These are phyloP conservation scores for Vigna nakashimae DNA, from an alignment of 306 rosid genomes.

Conservation along the genomic window DNA sequence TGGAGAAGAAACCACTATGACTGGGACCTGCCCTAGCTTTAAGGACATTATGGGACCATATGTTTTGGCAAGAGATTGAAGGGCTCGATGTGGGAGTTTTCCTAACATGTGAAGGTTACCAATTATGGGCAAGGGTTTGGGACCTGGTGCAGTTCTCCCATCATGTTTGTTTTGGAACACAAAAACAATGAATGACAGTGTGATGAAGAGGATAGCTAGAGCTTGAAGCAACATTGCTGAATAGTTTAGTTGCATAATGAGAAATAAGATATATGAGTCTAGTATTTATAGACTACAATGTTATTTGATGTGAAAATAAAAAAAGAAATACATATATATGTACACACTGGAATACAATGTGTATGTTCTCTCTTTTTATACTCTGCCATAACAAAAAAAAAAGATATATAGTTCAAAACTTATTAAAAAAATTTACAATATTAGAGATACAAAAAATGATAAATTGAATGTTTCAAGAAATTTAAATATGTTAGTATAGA, in stretches of 20 bases:
- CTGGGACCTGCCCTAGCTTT: slow-evolving; percentile 38
- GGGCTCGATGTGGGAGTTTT: slow-evolving; percentile 36
- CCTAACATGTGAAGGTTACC: slow-evolving; percentile 59
- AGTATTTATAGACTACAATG: too few relatives aligned
- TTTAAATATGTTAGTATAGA: too few relatives aligned
- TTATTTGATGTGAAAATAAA: too few relatives aligned
- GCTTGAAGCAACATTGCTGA: neutral
- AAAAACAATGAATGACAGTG: neutral
- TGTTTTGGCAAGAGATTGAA: slow-evolving; percentile 42
- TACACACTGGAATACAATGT: too few relatives aligned
- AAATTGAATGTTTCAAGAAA: too few relatives aligned
- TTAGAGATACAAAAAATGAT: too few relatives aligned
- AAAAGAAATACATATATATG: too few relatives aligned
- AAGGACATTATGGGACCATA: slow-evolving; percentile 58
- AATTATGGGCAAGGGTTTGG: slow-evolving; percentile 42
- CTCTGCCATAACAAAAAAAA: too few relatives aligned
- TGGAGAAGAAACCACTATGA: slow-evolving; percentile 51
- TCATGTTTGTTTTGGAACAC: neutral
- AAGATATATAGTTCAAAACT: too few relatives aligned
- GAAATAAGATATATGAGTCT: too few relatives aligned
- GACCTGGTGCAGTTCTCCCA: slow-evolving; percentile 50
- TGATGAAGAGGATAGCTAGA: neutral
- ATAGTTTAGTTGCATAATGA: neutral
- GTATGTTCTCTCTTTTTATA: too few relatives aligned
- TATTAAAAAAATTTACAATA: too few relatives aligned